Base-by-base conservation (phyloP, 2,329 filamentous ascomycete genomes). In the Remersonia thermophila region DNA sequence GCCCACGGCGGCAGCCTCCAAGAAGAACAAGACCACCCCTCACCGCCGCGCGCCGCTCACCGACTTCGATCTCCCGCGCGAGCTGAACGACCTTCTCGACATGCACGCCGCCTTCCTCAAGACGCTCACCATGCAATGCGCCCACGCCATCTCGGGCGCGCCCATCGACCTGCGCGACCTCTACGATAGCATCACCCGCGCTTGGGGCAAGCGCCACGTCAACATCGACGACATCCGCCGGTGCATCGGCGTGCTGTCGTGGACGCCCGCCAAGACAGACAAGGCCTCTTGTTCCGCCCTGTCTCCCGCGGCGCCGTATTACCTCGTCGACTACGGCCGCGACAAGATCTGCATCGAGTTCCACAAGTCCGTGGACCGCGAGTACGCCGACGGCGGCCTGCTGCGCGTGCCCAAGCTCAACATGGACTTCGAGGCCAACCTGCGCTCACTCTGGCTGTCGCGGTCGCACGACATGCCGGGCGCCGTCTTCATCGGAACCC, bases 201-300 rank as follows among this genome's bases (percentile, higher is more conserved):
- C 77, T 27, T 87, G 81, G 81, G 78, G 80, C 40, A 84, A 81
- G 59, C 69, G 80, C 23, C 66, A 67, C 38, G 78, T 85, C 12
- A 70, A 66, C 0, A 58, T 71, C 0, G 71, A 75, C 28, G 81
- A 87, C 48, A 62, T 86, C 32, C 73, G 74, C 42, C 66, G 72
- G 42, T 71, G 78, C 43, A 56, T 87, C 15, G 80, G 77, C 33
- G 59, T 85, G n/a, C 66, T 78, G 48, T 60, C 62, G 31, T 55
- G 58, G 41, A 61, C 60, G 36, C 5, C 5, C 20, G 59, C 58
- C 23, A 44, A 41, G 17, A 31, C 16, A 12, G 20, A 5, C 9
- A 9, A 23, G 5, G 20, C 5, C 20, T 9, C 20, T 23, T n/a
- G n/a, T n/a, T 15, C 35, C 20, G 14, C 23, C 20, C 31, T 13